A percentile compares a stretch with the other conserved stretches of the same genome.
Evolutionary conservation across 305 asterid genomes (phyloP).

Genomic region (Stenogyne calaminthoides): DNA sequence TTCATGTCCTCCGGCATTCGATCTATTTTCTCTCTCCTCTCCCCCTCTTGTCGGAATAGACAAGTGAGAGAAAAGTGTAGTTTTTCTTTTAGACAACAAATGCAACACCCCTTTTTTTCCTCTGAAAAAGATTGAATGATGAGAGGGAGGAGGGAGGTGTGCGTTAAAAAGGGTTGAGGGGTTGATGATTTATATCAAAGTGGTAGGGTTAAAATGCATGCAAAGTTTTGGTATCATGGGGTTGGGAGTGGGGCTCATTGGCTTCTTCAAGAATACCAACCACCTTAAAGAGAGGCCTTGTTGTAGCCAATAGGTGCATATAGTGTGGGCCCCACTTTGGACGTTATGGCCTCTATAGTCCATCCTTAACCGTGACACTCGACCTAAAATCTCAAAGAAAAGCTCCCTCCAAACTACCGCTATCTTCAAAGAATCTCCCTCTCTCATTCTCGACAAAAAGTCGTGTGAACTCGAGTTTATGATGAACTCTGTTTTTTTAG

Average conservation of each 20-base stretch:
- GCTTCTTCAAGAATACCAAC: conserved; percentile 48
- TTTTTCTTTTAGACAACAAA: background rate
- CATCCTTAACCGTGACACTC: conserved; percentile 54
- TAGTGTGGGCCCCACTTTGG: conserved; percentile 33
- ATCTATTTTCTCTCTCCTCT: background rate
- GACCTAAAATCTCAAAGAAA: conserved; percentile 79
- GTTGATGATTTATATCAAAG: conserved; percentile 53
- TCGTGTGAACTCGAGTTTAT: no score
- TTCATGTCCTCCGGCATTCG: conserved; percentile 65
- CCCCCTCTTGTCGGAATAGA: background rate
- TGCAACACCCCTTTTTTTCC: background rate
- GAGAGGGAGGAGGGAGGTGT: background rate
- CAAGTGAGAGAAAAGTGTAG: background rate
- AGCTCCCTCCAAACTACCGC: conserved; percentile 54
- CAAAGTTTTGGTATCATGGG: conserved; percentile 52
- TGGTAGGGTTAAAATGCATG: conserved; percentile 56
- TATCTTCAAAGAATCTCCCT: conserved; percentile 26
- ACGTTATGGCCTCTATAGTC: conserved; percentile 36
- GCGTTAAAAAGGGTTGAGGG: conserved; percentile 24
- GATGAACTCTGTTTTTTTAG: no score
- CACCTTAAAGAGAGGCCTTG: conserved; percentile 31
- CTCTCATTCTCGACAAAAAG: background rate
- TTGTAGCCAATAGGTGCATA: no score
- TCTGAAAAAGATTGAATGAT: conserved; percentile 18
- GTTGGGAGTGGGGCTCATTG: conserved; percentile 36